These are phyloP conservation scores for Colletotrichum graminicola DNA, from an alignment of 2,329 filamentous ascomycete genomes.

Conservation along the genomic window DNA sequence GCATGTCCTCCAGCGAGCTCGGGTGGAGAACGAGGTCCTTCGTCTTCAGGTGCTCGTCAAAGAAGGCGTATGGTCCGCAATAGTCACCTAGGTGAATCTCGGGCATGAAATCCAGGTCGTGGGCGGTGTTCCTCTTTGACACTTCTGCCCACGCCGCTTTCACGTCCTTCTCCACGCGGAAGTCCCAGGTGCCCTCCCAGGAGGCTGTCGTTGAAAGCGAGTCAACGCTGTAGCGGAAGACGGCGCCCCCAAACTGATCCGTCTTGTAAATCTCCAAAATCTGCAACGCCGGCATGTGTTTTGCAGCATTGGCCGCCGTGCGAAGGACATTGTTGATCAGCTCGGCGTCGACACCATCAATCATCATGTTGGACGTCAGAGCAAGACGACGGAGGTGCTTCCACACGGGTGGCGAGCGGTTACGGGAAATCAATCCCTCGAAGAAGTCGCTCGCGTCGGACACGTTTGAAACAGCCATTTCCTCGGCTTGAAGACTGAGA, in stretches of 20 bases:
- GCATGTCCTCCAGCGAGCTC: conserved; percentile 35
- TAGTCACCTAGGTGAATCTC: conserved; percentile 36
- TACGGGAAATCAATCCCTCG: conserved; percentile 43
- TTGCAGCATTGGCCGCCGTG: conserved; percentile 44
- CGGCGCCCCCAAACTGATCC: conserved; percentile 44
- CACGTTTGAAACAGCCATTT: conserved; percentile 42
- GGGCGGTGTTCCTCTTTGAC: conserved; percentile 24
- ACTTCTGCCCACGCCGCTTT: conserved; percentile 24
- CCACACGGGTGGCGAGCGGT: conserved; percentile 43
- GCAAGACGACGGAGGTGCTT: conserved; percentile 44
- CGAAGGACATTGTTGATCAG: conserved; percentile 45
- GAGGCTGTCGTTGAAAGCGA: conserved; percentile 21
- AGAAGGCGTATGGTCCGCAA: conserved; percentile 40
- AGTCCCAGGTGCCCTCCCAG: conserved; percentile 40
- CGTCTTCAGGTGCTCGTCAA: conserved; percentile 43
- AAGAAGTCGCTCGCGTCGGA: conserved; percentile 42
- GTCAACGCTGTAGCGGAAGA: conserved; percentile 46
- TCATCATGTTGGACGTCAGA: conserved; percentile 45
- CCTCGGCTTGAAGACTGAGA: conserved; percentile 41
- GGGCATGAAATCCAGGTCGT: conserved; percentile 31
- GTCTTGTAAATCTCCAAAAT: conserved; percentile 48
- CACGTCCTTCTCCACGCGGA: conserved; percentile 20
- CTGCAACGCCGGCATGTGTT: conserved; percentile 46
- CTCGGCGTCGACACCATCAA: conserved; percentile 41
- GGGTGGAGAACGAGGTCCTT: conserved; percentile 44